Evolutionary conservation across 805 yeast genomes (phyloP).

Genomic region (Candida silvatica): DNA sequence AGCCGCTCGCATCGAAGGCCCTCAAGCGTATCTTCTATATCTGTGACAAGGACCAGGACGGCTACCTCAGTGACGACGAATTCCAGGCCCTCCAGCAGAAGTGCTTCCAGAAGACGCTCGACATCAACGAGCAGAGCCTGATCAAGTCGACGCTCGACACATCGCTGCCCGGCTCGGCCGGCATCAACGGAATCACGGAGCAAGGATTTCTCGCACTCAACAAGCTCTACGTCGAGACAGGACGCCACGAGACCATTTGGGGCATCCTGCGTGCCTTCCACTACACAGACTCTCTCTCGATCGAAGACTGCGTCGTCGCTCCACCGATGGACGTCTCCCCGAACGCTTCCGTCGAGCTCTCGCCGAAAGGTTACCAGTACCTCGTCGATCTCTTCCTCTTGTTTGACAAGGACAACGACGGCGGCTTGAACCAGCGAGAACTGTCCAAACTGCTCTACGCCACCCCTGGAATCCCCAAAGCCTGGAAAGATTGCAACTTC

Average conservation of each 20-base stretch:
- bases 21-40: constrained; percentile 74
- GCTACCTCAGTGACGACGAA: constrained; percentile 64
- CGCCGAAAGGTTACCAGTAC: constrained; percentile 88
- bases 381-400: constrained; percentile 81
- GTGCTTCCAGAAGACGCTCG: constrained; percentile 55
- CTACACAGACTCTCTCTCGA: constrained; percentile 85
- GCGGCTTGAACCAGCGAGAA: constrained; percentile 79
- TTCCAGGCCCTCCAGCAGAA: constrained; percentile 59
- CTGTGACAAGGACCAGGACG: constrained; percentile 89
- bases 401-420: constrained; percentile 94
- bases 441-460: constrained; percentile 65
- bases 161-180: constrained; percentile 21
- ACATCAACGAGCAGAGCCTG: constrained; percentile 37
- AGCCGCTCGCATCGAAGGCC: constrained; percentile 70
- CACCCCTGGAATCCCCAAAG: constrained; percentile 85
- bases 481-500: constrained; percentile 81
- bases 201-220: constrained; percentile 74
- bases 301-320: constrained; percentile 68
- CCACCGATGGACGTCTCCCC: constrained; percentile 73
- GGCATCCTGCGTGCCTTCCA: constrained; percentile 82
- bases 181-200: constrained; percentile 49
- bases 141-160: constrained; percentile 29
- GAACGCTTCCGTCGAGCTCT: constrained; percentile 76
- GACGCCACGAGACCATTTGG: constrained; percentile 97
- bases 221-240: constrained; percentile 78